A percentile compares a stretch with the other conserved stretches of the same genome.
Evolutionary conservation across 1,284 basidiomycete species (phyloP).

Genomic region (Trichosporon inkin): DNA sequence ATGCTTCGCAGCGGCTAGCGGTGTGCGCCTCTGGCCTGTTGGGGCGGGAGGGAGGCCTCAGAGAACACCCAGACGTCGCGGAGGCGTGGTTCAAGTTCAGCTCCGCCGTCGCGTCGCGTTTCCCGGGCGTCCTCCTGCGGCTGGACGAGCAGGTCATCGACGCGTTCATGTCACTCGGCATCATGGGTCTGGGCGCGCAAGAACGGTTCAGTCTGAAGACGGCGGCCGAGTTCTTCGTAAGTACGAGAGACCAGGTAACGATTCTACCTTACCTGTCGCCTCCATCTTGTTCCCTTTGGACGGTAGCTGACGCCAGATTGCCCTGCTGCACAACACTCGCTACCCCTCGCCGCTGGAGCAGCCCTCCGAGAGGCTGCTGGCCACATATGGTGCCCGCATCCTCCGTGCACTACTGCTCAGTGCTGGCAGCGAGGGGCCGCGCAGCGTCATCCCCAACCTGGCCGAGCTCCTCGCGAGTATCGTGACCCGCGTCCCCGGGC

Average conservation of each 20-base stretch:
- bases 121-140: conserved; percentile 64
- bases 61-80: conserved; percentile 73
- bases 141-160: conserved; percentile 65
- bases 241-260: too few species aligned
- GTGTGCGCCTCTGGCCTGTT: conserved; percentile 61
- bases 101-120: conserved; percentile 60
- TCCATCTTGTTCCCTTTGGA: too few species aligned
- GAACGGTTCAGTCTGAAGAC: conserved; percentile 81
- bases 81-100: conserved; percentile 79
- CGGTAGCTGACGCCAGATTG: conserved; percentile 29
- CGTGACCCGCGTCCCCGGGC: conserved; percentile 56
- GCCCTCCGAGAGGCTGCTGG: conserved; percentile 52
- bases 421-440: conserved; percentile 73
- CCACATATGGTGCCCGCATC: conserved; percentile 62
- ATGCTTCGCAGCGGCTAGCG: conserved; percentile 60
- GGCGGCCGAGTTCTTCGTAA: conserved; percentile 73
- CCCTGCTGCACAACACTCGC: conserved; percentile 47
- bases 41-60: conserved; percentile 61
- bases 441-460: conserved; percentile 75
- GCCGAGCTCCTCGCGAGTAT: conserved; percentile 71
- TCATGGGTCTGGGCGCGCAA: conserved; percentile 67
- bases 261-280: too few species aligned
- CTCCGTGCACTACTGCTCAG: conserved; percentile 68
- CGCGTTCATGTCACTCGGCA: conserved; percentile 66
- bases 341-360: conserved; percentile 45